Conservation (phyloP, 192 early-diverging fungal species). For the Podochytrium sp. region DNA sequence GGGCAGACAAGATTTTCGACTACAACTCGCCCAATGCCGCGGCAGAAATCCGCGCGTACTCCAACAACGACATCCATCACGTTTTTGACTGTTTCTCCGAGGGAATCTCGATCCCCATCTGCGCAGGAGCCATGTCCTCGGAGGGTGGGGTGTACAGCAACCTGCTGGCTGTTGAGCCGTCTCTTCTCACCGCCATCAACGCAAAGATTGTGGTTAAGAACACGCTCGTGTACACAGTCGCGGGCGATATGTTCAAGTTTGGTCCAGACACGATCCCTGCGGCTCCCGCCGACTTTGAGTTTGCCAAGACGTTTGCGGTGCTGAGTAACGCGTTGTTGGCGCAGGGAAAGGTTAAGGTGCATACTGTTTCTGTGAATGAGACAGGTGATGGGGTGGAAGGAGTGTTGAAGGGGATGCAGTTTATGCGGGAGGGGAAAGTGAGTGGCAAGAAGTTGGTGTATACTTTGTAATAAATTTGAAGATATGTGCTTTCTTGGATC, state of each 20-base stretch:
- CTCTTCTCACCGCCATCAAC: neutral
- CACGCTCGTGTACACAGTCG: constrained; percentile 34
- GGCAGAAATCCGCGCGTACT: constrained; percentile 26
- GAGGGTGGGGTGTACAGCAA: neutral
- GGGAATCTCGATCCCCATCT: constrained; percentile 20
- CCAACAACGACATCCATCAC: constrained; percentile 18
- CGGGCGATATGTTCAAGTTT: constrained; percentile 30
- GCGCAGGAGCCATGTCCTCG: constrained; percentile 10
- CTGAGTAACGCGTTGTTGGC: constrained; percentile 23
- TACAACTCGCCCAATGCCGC: constrained; percentile 31
- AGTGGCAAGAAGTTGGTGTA: constrained; percentile 41
- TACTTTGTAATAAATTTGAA: no score
- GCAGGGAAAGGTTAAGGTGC: constrained; percentile 37
- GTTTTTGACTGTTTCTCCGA: constrained; percentile 33
- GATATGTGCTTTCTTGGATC: no score
- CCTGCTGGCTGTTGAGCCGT: neutral
- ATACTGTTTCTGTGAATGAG: constrained; percentile 2
- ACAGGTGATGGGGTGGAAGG: constrained; percentile 8
- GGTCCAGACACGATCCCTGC: neutral
- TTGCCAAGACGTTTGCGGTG: constrained; percentile 30
- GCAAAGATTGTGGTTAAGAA: constrained; percentile 6
- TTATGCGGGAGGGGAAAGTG: constrained; percentile 34
- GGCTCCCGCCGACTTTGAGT: constrained; percentile 20
- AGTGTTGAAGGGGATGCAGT: constrained; percentile 31
- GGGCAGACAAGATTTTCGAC: constrained; percentile 36